These are phyloP conservation scores for Pilaira anomala DNA, from an alignment of 192 early-diverging fungal genomes.

Conservation along the genomic window DNA sequence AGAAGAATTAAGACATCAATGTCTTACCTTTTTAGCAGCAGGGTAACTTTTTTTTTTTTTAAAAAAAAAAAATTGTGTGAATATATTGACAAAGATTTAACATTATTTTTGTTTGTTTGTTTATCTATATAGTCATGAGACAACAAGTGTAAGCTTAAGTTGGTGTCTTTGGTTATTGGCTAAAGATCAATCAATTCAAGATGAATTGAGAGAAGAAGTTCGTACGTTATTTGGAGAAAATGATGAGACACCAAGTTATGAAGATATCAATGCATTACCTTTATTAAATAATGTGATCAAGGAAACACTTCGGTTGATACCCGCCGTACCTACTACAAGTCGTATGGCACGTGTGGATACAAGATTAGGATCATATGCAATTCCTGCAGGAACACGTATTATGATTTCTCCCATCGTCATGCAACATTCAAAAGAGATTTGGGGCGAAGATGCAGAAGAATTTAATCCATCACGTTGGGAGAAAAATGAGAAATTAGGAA, in stretches of 20 bases:
- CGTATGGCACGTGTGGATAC: constrained; percentile 40
- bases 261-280: constrained; percentile 45
- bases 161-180: constrained; percentile 55
- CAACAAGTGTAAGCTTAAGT: constrained; percentile 42
- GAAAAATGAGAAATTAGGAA: constrained; percentile 30
- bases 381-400: constrained; percentile 47
- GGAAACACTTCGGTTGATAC: constrained; percentile 49
- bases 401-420: constrained; percentile 39
- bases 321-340: constrained; percentile 48
- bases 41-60: no score
- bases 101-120: neutral
- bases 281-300: constrained; percentile 52
- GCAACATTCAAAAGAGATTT: constrained; percentile 42
- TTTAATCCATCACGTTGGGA: constrained; percentile 55
- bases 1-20: constrained; percentile 49
- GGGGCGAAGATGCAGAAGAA: constrained; percentile 47
- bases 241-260: constrained; percentile 39
- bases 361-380: constrained; percentile 37
- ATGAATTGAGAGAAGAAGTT: constrained; percentile 46
- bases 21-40: constrained; percentile 56
- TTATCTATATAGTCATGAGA: constrained; percentile 44
- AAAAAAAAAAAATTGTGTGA: no score
- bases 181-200: constrained; percentile 41
- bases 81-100: no score
- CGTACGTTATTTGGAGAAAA: constrained; percentile 31